Conservation (phyloP, 106 monocot species). For the Chionographis japonica region DNA sequence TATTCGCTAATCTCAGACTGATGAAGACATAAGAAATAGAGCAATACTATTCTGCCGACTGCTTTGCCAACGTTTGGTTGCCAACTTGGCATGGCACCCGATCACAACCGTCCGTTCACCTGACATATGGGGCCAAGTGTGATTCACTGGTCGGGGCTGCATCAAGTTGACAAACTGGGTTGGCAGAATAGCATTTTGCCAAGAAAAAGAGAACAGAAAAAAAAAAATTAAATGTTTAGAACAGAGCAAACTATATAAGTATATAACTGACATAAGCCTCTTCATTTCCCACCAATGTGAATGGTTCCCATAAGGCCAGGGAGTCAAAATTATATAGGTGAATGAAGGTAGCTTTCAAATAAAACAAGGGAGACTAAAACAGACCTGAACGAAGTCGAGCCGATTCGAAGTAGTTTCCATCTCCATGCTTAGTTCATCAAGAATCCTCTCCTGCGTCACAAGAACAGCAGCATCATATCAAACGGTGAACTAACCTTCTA, state of each 20-base stretch:
- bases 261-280: not conserved
- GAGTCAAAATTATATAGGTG: not conserved
- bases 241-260: not conserved
- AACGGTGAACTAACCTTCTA: too few relatives aligned
- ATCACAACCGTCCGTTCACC: too few relatives aligned
- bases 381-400: constrained; percentile 61
- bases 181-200: not conserved
- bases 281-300: not conserved
- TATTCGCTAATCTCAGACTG: too few relatives aligned
- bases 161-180: too few relatives aligned
- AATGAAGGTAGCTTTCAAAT: not conserved
- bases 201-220: not conserved
- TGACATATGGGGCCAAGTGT: too few relatives aligned
- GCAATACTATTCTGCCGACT: too few relatives aligned
- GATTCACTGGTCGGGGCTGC: too few relatives aligned
- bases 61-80: too few relatives aligned
- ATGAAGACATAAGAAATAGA: too few relatives aligned
- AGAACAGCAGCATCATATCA: not conserved
- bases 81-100: too few relatives aligned
- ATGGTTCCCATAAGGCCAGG: too few relatives aligned
- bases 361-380: not conserved
- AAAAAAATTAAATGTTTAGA: not conserved
- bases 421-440: constrained; percentile 46
- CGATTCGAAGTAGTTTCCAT: constrained; percentile 66
- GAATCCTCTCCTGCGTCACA: constrained; percentile 44